Base-by-base conservation (phyloP, 257 asterid genomes). In the Gentiana straminea region DNA sequence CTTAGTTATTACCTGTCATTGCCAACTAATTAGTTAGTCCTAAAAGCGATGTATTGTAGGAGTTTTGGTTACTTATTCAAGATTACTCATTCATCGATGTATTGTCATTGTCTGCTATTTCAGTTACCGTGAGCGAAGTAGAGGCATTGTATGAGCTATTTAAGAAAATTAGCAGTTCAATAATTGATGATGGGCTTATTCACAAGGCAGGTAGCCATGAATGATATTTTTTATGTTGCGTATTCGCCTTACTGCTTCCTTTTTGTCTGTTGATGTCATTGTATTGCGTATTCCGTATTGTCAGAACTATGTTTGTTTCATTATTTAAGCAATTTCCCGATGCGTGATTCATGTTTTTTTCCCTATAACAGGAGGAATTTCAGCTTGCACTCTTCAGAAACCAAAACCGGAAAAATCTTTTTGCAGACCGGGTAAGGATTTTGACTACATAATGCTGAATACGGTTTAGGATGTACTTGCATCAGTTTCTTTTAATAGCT, bases 321-420 rank as follows among this genome's bases (percentile, higher is more conserved):
- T 41, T 2, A 7, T 1, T 1, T 2, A 41, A 48, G 15, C 9
- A 0, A 52, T 34, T 54, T 37, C 66, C 35, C 11, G 51, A 39
- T 59, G 49, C 50, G 54, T 65, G 53, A 49, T 35, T 35, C 3
- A 5, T 69, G 59, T 35, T 8, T 71, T 55, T 41, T 33, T 49
- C 24, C 24, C 54, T 8, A 76, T 65, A 36, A 54, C 79, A 91
- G 98, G 98, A 86, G 78, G 98, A 91, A 57, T 84, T 91, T 73
- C 96, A 87, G 80, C 74, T 91, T 45, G 96, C 98, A 13, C 85
- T 91, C 61, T 86, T 91, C 54, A 67, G 89, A 78, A 87, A 86
- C 76, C 63, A 61, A 70, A 77, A 82, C 78, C 75, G 55, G 78
- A 75, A 76, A 63, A 81, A 84, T 74, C 78, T 91, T 37, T 91